Conservation (phyloP, 805 yeast species). For the Yamadazyma kitorensis region DNA sequence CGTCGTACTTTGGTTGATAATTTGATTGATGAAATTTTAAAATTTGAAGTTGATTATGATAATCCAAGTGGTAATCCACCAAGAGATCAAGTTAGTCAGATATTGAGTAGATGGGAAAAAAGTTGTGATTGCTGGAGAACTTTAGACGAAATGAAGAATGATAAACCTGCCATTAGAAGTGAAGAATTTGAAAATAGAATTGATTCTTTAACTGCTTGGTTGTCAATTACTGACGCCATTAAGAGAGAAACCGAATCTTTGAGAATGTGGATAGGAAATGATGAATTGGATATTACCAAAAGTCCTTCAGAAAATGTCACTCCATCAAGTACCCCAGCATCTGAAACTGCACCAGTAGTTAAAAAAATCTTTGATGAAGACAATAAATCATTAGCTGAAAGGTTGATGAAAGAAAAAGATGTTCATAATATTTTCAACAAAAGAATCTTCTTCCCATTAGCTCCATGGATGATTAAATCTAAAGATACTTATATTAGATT, state of each 20-base stretch:
- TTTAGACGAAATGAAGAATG: slow-evolving; percentile 70
- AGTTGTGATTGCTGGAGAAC: slow-evolving; percentile 80
- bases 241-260: slow-evolving; percentile 58
- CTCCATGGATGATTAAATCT: slow-evolving; percentile 82
- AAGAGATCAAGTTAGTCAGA: slow-evolving; percentile 47
- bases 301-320: slow-evolving; percentile 22
- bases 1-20: slow-evolving; percentile 72
- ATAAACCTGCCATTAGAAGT: slow-evolving; percentile 67
- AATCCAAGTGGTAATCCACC: slow-evolving; percentile 27
- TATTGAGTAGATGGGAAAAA: slow-evolving; percentile 60
- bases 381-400: slow-evolving; percentile 71
- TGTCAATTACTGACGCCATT: slow-evolving; percentile 67
- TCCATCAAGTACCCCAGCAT: slow-evolving; percentile 15
- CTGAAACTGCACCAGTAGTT: slow-evolving; percentile 14
- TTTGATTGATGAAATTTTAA: slow-evolving; percentile 63
- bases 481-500: slow-evolving; percentile 66
- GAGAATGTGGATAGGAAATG: slow-evolving; percentile 81
- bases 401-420: slow-evolving; percentile 76
- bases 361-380: slow-evolving; percentile 53
- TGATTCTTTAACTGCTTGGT: slow-evolving; percentile 84
- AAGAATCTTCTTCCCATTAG: slow-evolving; percentile 63
- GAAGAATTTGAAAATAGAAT: slow-evolving; percentile 62
- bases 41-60: slow-evolving; percentile 55
- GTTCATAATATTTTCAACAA: slow-evolving; percentile 67
- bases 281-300: slow-evolving; percentile 62